Percentiles rank a stretch among this genome's conserved stretches.
Conservation (phyloP, 768 basidiomycete species). For the Leccinum incarnatum region DNA sequence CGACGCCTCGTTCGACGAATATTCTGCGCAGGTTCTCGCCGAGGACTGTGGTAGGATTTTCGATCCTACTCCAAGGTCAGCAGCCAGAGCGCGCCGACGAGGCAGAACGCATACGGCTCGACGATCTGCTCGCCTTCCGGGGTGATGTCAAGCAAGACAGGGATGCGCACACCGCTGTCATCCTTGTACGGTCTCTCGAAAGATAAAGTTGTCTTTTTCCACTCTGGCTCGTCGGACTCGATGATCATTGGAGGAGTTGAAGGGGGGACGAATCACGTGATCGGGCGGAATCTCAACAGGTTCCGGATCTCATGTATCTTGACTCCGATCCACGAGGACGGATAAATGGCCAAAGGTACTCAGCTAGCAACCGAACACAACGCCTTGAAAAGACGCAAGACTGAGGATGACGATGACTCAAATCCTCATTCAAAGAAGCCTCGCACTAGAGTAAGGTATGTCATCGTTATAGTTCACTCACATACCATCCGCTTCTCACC, state of each 20-base stretch:
- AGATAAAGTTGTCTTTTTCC: slow-evolving; percentile 63
- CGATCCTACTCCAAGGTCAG: slow-evolving; percentile 40
- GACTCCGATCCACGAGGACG: slow-evolving; percentile 31
- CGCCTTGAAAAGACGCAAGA: slow-evolving; percentile 58
- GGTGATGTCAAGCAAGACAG: slow-evolving; percentile 63
- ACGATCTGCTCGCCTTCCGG: slow-evolving; percentile 66
- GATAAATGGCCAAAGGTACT: slow-evolving; percentile 30
- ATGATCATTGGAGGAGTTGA: not conserved
- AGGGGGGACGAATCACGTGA: slow-evolving; percentile 24
- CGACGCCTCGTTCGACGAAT: slow-evolving; percentile 68
- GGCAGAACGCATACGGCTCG: slow-evolving; percentile 56
- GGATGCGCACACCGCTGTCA: slow-evolving; percentile 63
- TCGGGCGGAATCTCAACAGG: slow-evolving; percentile 1
- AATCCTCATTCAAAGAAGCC: slow-evolving; percentile 55
- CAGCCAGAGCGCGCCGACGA: slow-evolving; percentile 10
- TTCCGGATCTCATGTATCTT: slow-evolving; percentile 23
- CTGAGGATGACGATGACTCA: slow-evolving; percentile 54
- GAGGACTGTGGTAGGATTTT: slow-evolving; percentile 56
- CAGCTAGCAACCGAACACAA: slow-evolving; percentile 29
- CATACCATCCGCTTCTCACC: slow-evolving; percentile 4
- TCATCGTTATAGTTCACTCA: slow-evolving; percentile 16
- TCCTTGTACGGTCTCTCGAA: slow-evolving; percentile 82
- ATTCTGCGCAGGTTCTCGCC: slow-evolving; percentile 66
- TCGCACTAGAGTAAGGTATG: slow-evolving; percentile 73
- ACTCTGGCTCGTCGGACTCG: slow-evolving; percentile 38